phyloP scores from a whole-genome alignment of 495 filamentous ascomycete species.

The Aspergillus carlsbadensis region DNA sequence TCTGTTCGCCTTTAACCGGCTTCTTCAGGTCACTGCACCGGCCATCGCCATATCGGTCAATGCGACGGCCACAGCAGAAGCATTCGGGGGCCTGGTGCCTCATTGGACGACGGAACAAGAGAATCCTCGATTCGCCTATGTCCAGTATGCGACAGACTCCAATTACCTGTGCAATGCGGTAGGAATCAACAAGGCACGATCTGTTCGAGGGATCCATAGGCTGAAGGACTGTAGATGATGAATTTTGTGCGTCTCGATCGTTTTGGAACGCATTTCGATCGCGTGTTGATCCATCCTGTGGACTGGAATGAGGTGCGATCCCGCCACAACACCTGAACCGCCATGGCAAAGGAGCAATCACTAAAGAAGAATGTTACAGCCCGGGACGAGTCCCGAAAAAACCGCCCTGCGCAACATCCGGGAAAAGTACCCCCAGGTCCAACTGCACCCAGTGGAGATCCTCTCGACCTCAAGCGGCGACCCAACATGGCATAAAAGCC shows the following conservation, averaged over 20 bases:
- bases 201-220: neutral
- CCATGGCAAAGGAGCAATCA: too few species aligned
- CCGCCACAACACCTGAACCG: too few species aligned
- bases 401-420: too few species aligned
- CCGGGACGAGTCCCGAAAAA: too few species aligned
- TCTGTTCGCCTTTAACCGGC: too few species aligned
- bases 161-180: neutral
- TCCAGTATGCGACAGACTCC: neutral
- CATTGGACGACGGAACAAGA: neutral
- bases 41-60: too few species aligned
- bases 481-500: neutral
- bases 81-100: neutral
- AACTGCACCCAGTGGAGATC: neutral
- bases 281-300: neutral
- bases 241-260: neutral
- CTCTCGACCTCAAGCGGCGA: neutral
- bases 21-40: too few species aligned
- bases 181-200: neutral
- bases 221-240: neutral
- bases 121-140: neutral
- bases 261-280: neutral
- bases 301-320: neutral
- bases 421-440: neutral
- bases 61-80: too few species aligned
- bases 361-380: too few species aligned